Base-by-base conservation (phyloP, 1,284 basidiomycete species). In the Acaromyces ingoldii region DNA sequence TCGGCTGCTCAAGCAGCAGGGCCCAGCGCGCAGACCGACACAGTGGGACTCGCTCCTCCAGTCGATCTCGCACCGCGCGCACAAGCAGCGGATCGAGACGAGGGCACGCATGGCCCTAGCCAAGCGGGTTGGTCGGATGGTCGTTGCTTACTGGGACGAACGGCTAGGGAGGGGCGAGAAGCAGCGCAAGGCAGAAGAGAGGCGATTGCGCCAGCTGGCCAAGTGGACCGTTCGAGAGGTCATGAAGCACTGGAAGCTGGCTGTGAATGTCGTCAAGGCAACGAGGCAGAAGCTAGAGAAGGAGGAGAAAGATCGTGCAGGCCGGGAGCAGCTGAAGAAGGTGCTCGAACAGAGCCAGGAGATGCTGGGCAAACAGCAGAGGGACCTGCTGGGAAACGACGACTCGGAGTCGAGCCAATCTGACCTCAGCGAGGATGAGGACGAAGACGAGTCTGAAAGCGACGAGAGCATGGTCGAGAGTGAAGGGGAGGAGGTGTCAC, bases 281-380 rank as follows among this genome's bases (percentile, higher is more conserved):
- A 81, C 85, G 57, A 80, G 84, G 55, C 79, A 84, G 25, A 78
- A 80, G 11, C 78, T 79, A 51, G 78, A 81, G 47, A 82, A 83
- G 60, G 82, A 78, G 15, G 85, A 88, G 69, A 82, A 85, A 62
- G 82, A 84, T 59, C 80, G 83, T 19, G 77, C 82, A 10, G 86
- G 86, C 0, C 87, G 87, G 57, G 84, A 87, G 63, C 91, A 95
- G 77, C 81, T 97, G 24, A 88, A 91, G 74, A 88, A 86, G 2
- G 90, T 97, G 62, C 79, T 97, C 33, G 84, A 91, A 75, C 86
- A 93, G 68, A 93, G 90, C 37, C 88, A 88, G 0, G 85, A 87
- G 48, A 84, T 95, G 63, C 79, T 96, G 53, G 85, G 88, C 69
- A 86, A 87, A 6, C 91, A 67, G 50, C 74, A 58, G 28, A 51